phyloP scores from a whole-genome alignment of 805 yeast genomes.

The Brettanomyces sp. region DNA sequence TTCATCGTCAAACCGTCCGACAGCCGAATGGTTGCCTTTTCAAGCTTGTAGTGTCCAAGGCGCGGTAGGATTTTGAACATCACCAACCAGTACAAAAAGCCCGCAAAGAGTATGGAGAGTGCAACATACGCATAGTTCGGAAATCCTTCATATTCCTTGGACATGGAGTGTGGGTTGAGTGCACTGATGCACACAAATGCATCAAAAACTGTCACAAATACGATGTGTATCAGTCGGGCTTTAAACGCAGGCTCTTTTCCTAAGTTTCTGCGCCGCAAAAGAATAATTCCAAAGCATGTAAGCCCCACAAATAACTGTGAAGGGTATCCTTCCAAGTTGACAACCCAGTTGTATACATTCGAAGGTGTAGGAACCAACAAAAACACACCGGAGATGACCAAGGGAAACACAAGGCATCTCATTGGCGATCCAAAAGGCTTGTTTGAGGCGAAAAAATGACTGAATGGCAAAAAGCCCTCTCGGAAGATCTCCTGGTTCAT shows the following conservation, averaged over 20 bases:
- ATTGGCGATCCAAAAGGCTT: constrained; percentile 47
- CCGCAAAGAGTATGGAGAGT: constrained; percentile 29
- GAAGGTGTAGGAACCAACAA: constrained; percentile 36
- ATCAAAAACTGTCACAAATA: constrained; percentile 36
- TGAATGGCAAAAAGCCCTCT: constrained; percentile 45
- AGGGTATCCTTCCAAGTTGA: constrained; percentile 44
- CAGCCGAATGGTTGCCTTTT: constrained; percentile 29
- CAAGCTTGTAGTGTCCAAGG: constrained; percentile 26
- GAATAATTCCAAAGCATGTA: constrained; percentile 47
- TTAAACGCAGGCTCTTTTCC: constrained; percentile 39
- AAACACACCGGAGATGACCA: constrained; percentile 30
- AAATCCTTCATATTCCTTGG: constrained; percentile 27
- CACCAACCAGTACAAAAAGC: constrained; percentile 47
- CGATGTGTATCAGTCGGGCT: constrained; percentile 40
- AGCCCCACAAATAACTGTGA: constrained; percentile 40
- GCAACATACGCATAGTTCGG: constrained; percentile 44
- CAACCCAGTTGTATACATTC: constrained; percentile 41
- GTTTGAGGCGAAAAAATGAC: constrained; percentile 43
- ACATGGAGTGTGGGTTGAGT: constrained; percentile 29
- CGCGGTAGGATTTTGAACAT: constrained; percentile 43
- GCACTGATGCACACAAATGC: constrained; percentile 44
- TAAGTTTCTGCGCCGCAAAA: constrained; percentile 43
- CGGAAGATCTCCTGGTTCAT: constrained; percentile 49
- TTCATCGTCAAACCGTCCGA: constrained; percentile 53
- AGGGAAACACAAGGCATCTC: constrained; percentile 28